Conservation (phyloP, 2,329 filamentous ascomycete species). For the Clarireedia monteithiana region DNA sequence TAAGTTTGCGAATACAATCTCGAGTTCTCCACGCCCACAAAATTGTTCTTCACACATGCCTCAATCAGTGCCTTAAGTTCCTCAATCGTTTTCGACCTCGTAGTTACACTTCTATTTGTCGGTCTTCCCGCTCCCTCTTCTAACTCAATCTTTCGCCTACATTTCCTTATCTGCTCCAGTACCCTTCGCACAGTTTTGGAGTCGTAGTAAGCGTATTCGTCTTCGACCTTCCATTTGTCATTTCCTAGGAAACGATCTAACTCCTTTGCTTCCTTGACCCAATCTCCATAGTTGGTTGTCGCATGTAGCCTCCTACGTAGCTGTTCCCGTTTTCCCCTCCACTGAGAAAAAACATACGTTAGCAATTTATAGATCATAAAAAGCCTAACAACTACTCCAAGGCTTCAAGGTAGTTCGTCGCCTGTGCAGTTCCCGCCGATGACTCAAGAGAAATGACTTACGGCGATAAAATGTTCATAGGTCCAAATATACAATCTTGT, state of each 20-base stretch:
- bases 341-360: slow-evolving; percentile 59
- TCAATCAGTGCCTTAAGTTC: slow-evolving; percentile 73
- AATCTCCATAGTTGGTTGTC: slow-evolving; percentile 71
- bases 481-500: slow-evolving; percentile 84
- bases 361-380: neutral
- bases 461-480: slow-evolving; percentile 52
- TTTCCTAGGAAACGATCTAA: slow-evolving; percentile 78
- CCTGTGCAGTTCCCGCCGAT: neutral
- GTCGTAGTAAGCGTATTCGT: slow-evolving; percentile 81
- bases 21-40: slow-evolving; percentile 88
- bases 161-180: slow-evolving; percentile 63
- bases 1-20: slow-evolving; percentile 96
- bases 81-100: slow-evolving; percentile 49
- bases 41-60: slow-evolving; percentile 95
- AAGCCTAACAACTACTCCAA: neutral
- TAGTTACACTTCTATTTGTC: slow-evolving; percentile 30
- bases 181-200: slow-evolving; percentile 73
- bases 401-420: too few relatives aligned
- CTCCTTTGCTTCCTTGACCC: slow-evolving; percentile 70
- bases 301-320: slow-evolving; percentile 64
- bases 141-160: slow-evolving; percentile 44
- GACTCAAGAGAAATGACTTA: neutral
- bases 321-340: slow-evolving; percentile 70
- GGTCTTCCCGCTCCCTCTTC: slow-evolving; percentile 43
- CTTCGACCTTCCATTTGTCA: slow-evolving; percentile 69